Percentiles rank a stretch among this genome's conserved stretches.
Evolutionary conservation across 805 yeast species (phyloP).

Genomic region (Candida patagonica): DNA sequence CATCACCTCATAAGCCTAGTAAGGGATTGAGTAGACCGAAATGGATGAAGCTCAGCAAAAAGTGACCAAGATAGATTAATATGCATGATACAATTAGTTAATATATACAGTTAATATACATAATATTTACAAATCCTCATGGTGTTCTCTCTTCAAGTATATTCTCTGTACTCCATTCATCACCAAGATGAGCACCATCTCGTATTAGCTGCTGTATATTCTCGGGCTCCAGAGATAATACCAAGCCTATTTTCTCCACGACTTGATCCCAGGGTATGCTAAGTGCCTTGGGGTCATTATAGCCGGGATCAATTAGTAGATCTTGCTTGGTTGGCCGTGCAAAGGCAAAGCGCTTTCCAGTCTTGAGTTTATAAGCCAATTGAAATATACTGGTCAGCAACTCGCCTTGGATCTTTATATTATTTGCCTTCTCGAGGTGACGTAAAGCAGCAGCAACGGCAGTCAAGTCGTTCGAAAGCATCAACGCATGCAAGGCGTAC

Average conservation of each 20-base stretch:
- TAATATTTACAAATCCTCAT: background rate
- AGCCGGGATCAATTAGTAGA: slow-evolving; percentile 2
- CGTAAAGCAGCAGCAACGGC: slow-evolving; percentile 13
- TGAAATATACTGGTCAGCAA: slow-evolving; percentile 11
- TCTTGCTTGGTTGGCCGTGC: slow-evolving; percentile 7
- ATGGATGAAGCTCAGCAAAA: slow-evolving; percentile 14
- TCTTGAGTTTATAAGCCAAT: slow-evolving; percentile 9
- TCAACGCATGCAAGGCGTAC: slow-evolving; percentile 12
- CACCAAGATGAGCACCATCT: slow-evolving; percentile 2
- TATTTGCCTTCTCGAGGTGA: slow-evolving; percentile 12
- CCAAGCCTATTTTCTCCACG: background rate
- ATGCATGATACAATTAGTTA: slow-evolving; percentile 1
- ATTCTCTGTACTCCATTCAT: background rate
- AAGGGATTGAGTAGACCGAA: slow-evolving; percentile 10
- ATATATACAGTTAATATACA: slow-evolving; percentile 1
- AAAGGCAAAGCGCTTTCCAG: slow-evolving; percentile 3
- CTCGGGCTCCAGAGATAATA: background rate
- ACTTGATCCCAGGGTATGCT: slow-evolving; percentile 1
- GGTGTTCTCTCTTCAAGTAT: background rate
- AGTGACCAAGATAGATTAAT: background rate
- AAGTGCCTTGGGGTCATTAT: background rate
- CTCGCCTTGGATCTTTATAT: slow-evolving; percentile 9
- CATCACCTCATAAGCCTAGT: slow-evolving; percentile 1
- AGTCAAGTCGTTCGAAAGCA: slow-evolving; percentile 11
- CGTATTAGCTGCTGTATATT: background rate